Evolutionary conservation across 106 monocot species (phyloP).

Genomic region (Dendrobium huoshanense): DNA sequence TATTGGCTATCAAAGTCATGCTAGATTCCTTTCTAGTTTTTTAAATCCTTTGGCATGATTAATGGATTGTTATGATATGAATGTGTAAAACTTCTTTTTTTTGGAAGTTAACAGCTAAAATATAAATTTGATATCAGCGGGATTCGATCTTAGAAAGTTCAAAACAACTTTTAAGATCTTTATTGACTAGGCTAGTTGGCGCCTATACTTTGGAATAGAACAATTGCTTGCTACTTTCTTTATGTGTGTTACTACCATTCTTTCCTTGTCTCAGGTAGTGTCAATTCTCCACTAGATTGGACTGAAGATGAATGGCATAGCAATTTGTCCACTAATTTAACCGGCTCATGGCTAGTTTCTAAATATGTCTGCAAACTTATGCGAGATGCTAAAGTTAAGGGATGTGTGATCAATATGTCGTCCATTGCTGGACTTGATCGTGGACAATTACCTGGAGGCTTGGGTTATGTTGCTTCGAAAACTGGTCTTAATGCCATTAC

Average conservation of each 20-base stretch:
- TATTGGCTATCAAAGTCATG: neutral
- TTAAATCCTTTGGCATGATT: neutral
- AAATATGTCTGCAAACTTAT: conserved; percentile 56
- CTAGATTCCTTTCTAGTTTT: neutral
- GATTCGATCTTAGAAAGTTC: no score
- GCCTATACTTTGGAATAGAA: neutral
- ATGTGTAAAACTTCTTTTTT: no score
- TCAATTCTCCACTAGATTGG: conserved; percentile 56
- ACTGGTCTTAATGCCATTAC: conserved; percentile 41
- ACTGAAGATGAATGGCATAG: conserved; percentile 58
- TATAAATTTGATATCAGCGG: no score
- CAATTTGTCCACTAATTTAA: conserved; percentile 45
- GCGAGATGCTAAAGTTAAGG: conserved; percentile 51
- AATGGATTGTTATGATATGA: neutral
- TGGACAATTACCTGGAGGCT: conserved; percentile 56
- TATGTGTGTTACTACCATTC: neutral
- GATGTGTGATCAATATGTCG: conserved; percentile 65
- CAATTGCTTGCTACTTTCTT: neutral
- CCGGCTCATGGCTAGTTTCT: conserved; percentile 65
- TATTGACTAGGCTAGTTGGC: no score
- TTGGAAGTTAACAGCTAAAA: no score
- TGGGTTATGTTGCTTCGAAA: conserved; percentile 57
- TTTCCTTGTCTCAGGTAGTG: conserved; percentile 26
- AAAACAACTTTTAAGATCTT: no score
- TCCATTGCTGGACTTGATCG: conserved; percentile 49